Conservation (phyloP, 164 flowering plant species). For the Sextonia rubra region DNA sequence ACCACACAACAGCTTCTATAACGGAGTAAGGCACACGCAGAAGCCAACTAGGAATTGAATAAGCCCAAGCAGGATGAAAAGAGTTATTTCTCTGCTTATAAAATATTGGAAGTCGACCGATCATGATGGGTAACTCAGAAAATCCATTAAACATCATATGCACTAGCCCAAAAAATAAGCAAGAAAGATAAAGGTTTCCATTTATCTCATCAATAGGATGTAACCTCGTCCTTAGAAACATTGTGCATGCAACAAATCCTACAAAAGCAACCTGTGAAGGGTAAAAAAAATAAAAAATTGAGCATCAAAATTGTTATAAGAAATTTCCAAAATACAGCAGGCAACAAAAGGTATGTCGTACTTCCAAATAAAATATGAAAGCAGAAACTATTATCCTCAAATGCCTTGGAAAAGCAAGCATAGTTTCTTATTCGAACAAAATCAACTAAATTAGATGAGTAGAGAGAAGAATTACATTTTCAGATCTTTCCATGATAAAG, state of each 20-base stretch:
- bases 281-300: not conserved
- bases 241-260: slow-evolving; percentile 70
- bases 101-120: slow-evolving; percentile 77
- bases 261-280: slow-evolving; percentile 73
- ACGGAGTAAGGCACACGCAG: slow-evolving; percentile 83
- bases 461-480: no score
- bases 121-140: slow-evolving; percentile 77
- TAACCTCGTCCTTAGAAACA: slow-evolving; percentile 60
- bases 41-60: slow-evolving; percentile 68
- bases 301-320: not conserved
- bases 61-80: slow-evolving; percentile 92
- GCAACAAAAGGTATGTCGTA: not conserved
- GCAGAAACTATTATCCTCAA: not conserved
- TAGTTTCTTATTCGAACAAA: not conserved
- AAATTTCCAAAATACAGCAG: not conserved
- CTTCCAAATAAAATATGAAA: not conserved
- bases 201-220: slow-evolving; percentile 62
- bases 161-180: slow-evolving; percentile 69
- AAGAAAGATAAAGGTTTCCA: slow-evolving; percentile 68
- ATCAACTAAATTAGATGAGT: not conserved
- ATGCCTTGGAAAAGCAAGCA: not conserved
- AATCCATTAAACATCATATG: slow-evolving; percentile 96
- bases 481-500: no score
- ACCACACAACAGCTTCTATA: slow-evolving; percentile 77
- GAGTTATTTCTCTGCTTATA: slow-evolving; percentile 82